Conservation (phyloP, 345 rosid species). For the Citrus medica region DNA sequence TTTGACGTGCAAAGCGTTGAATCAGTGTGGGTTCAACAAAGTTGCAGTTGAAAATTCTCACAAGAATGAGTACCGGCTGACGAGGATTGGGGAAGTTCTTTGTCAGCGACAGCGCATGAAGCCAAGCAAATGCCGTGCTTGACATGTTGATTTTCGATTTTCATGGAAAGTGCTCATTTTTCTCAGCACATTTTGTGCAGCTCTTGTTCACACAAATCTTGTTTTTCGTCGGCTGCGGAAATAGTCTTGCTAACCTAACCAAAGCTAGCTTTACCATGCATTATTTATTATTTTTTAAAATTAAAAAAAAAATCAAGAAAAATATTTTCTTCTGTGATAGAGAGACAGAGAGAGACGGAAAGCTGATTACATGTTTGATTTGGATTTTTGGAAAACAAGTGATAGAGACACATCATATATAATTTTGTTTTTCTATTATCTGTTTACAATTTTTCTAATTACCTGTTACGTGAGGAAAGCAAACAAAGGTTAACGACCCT, state of each 20-base stretch:
- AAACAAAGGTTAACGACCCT: no score
- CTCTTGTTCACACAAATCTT: background rate
- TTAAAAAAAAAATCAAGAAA: background rate
- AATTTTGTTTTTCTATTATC: no score
- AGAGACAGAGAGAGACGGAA: no score
- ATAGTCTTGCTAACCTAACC: background rate
- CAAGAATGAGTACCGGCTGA: background rate
- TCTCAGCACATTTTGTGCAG: constrained; percentile 2
- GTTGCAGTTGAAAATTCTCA: no score
- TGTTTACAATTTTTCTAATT: no score
- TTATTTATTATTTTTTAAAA: background rate
- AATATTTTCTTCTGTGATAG: background rate
- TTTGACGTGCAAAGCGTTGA: no score
- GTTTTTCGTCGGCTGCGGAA: background rate
- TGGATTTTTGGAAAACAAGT: no score
- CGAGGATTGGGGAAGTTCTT: background rate
- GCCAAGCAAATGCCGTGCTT: constrained; percentile 8
- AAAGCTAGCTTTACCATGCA: background rate
- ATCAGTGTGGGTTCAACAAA: no score
- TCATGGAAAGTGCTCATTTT: background rate
- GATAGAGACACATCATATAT: no score
- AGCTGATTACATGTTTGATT: no score
- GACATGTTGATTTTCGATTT: background rate
- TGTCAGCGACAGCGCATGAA: constrained; percentile 14
- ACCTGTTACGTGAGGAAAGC: no score